A percentile compares a stretch with the other conserved stretches of the same genome.
Conservation (phyloP, 139 green algal genomes). For the Astrephomene gubernaculifera region DNA sequence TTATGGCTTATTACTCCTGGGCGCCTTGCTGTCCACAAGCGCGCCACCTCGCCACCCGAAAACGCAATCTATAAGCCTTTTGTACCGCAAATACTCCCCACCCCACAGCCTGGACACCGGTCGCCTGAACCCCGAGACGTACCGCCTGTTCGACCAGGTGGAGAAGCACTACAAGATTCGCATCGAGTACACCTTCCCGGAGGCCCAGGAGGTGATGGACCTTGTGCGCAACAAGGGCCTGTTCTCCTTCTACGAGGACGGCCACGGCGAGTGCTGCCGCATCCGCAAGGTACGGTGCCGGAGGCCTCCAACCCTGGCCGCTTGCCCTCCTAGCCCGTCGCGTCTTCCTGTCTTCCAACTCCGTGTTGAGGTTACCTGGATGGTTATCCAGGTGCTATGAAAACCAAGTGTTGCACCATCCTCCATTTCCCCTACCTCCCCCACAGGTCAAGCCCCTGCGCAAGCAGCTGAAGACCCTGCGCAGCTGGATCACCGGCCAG, state of each 20-base stretch:
- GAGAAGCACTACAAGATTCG: conserved; percentile 98
- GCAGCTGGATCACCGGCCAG: conserved; percentile 99
- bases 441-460: conserved; percentile 88
- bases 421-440: no score
- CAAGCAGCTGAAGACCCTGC: conserved; percentile 87
- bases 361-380: no score
- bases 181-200: conserved; percentile 99
- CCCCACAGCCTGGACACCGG: conserved; percentile 93
- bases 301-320: no score
- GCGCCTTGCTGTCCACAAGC: no score
- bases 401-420: no score
- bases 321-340: no score
- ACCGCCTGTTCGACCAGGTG: conserved; percentile 92
- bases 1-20: no score
- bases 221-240: conserved; percentile 97
- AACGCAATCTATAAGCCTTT: no score
- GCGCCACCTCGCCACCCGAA: no score
- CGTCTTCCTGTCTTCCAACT: no score
- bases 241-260: conserved; percentile 99
- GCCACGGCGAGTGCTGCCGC: conserved; percentile 97
- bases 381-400: no score
- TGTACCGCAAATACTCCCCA: no score
- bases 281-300: conserved; percentile 90
- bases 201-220: conserved; percentile 89
- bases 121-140: conserved; percentile 98